Base-by-base conservation (phyloP, 768 basidiomycete species). In the Hydnum rufescens region DNA sequence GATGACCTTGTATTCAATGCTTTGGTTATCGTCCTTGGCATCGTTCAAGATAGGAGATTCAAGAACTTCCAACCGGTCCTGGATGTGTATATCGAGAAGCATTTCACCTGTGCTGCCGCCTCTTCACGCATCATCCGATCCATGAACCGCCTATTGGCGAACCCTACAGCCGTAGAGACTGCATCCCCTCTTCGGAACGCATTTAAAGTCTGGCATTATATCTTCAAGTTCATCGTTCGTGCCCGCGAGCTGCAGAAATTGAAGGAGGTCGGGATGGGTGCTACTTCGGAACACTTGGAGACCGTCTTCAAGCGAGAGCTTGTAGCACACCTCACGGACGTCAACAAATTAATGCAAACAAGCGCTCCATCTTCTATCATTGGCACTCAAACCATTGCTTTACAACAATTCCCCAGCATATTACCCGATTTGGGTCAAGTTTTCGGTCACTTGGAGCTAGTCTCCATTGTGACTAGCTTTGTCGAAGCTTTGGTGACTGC, bases 201-300 rank as follows among this genome's bases (percentile, higher is more conserved):
- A 16, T 70, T 97, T 55, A 96, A 96, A 64, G 93, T 96, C 29
- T 93, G 89, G 89, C 83, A 89, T 61, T 88, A 92, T 61, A 78
- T 97, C 59, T 87, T 96, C 76, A 86, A 85, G 63, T 87, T 97
- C 65, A 83, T 95, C 60, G 78, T 84, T 16, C 75, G 85, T n/a
- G 81, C 90, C 2, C 71, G 90, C 32, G 87, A 89, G 60, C 64
- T 93, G 43, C 90, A 93, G 64, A 86, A 86, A 64, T 69, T 71
- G 4, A 81, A 80, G 60, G 86, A 89, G 54, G 63, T 80, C 23
- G 80, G 80, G 0, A 78, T 85, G 69, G 79, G 80, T 6, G 77
- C 82, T 1, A 89, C 87, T 0, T 78, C 82, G 4, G 86, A 89
- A 56, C 85, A 90, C 64, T 69, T 92, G 42, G 90, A 93, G 61